A percentile compares a stretch with the other conserved stretches of the same genome.
Conservation (phyloP, 1,284 basidiomycete species). For the Entoloma clypeatum region DNA sequence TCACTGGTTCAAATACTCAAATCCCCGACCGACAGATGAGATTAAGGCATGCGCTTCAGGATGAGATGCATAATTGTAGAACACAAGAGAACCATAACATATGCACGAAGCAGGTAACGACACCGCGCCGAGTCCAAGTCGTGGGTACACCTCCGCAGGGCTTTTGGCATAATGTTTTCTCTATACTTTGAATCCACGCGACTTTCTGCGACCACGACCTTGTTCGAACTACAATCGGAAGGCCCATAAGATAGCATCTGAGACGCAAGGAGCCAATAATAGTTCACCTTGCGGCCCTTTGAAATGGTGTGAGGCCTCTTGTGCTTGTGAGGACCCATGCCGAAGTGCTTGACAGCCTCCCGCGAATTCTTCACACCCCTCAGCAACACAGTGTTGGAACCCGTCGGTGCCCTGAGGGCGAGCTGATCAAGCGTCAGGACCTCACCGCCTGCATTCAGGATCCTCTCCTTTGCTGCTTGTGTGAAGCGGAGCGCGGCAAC, state of each 20-base stretch:
- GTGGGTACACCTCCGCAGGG: too few relatives aligned
- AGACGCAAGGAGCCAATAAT: neutral
- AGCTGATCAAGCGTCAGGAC: conserved; percentile 95
- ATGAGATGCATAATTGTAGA: too few relatives aligned
- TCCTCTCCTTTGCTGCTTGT: conserved; percentile 88
- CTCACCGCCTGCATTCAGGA: conserved; percentile 95
- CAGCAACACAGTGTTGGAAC: conserved; percentile 91
- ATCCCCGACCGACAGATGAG: too few relatives aligned
- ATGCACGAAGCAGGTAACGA: too few relatives aligned
- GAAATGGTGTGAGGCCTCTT: conserved; percentile 93
- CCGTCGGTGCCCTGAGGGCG: conserved; percentile 89
- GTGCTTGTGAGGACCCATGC: conserved; percentile 89
- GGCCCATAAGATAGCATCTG: conserved; percentile 10
- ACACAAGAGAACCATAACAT: too few relatives aligned
- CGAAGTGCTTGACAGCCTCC: conserved; percentile 97
- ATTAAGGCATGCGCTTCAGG: too few relatives aligned
- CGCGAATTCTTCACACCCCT: conserved; percentile 91
- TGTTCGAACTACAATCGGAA: conserved; percentile 66
- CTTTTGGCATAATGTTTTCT: too few relatives aligned
- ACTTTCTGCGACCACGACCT: conserved; percentile 92
- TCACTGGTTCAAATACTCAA: too few relatives aligned
- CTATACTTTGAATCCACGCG: conserved; percentile 88
- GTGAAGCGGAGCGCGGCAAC: conserved; percentile 97
- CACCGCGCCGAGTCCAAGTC: too few relatives aligned
- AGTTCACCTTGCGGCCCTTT: conserved; percentile 87